Percentiles rank a stretch among this genome's conserved stretches.
These are phyloP conservation scores for Ceratorhiza oryzae-sativae DNA, from an alignment of 1,284 basidiomycete genomes.

Conservation along the genomic window DNA sequence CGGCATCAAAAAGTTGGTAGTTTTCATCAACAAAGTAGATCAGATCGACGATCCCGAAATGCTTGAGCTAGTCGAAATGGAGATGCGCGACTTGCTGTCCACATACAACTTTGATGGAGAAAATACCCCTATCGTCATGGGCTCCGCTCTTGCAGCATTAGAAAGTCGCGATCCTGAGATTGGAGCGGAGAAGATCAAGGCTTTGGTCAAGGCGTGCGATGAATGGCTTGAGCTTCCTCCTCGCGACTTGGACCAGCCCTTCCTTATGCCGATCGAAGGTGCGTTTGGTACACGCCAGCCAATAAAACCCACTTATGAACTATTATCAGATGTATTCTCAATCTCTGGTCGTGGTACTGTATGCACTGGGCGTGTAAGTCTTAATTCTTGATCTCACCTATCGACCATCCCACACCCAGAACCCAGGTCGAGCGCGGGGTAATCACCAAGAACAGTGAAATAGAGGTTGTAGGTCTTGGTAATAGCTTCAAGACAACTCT, in stretches of 20 bases:
- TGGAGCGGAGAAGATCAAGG: slow-evolving; percentile 83
- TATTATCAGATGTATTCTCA: slow-evolving; percentile 83
- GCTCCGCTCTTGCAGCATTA: slow-evolving; percentile 94
- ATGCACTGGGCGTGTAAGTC: slow-evolving; percentile 84
- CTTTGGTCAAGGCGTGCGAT: slow-evolving; percentile 90
- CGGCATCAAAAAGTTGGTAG: slow-evolving; percentile 97
- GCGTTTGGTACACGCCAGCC: slow-evolving; percentile 5
- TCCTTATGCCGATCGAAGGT: slow-evolving; percentile 95
- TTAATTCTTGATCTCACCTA: not conserved
- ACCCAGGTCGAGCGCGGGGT: slow-evolving; percentile 89
- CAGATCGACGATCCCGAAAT: slow-evolving; percentile 97
- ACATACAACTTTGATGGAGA: slow-evolving; percentile 97
- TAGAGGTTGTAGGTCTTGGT: slow-evolving; percentile 94
- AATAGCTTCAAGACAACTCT: slow-evolving; percentile 88
- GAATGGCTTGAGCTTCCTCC: slow-evolving; percentile 94
- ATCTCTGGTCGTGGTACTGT: slow-evolving; percentile 99
- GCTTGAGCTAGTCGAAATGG: slow-evolving; percentile 99
- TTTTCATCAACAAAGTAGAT: slow-evolving; percentile 99
- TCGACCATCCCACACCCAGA: not conserved
- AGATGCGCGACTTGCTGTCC: slow-evolving; percentile 97
- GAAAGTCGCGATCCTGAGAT: slow-evolving; percentile 83
- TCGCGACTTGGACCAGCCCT: slow-evolving; percentile 98
- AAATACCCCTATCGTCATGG: slow-evolving; percentile 95
- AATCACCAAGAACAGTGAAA: slow-evolving; percentile 91
- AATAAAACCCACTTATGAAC: slow-evolving; percentile 1